Evolutionary conservation across 164 flowering plant genomes (phyloP).

Genomic region (Euptelea pleiosperma): DNA sequence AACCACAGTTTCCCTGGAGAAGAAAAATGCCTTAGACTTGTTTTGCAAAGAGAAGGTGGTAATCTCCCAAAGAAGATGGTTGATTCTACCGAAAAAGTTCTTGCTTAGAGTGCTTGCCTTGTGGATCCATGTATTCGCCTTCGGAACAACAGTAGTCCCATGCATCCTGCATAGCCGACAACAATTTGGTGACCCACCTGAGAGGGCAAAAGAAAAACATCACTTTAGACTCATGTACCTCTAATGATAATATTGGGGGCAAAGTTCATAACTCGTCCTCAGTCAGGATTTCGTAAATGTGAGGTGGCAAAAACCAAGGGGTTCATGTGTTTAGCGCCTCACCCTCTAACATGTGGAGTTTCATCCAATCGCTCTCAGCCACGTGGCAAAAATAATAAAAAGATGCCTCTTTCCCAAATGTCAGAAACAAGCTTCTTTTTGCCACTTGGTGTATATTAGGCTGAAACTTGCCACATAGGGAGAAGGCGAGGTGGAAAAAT

Average conservation of each 20-base stretch:
- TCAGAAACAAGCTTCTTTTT: too few species aligned
- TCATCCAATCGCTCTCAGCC: too few species aligned
- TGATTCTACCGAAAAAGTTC: slow-evolving; percentile 12
- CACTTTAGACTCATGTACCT: too few species aligned
- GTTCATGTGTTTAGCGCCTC: too few species aligned
- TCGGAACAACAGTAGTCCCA: slow-evolving; percentile 82
- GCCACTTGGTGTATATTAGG: too few species aligned
- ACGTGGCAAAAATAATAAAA: too few species aligned
- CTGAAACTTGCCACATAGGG: too few species aligned
- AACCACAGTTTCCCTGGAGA: background rate
- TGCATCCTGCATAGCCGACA: slow-evolving; percentile 75
- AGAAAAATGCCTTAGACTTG: background rate
- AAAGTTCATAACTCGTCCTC: background rate
- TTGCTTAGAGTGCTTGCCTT: slow-evolving; percentile 50
- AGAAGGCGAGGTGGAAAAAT: too few species aligned
- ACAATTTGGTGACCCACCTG: slow-evolving; percentile 93
- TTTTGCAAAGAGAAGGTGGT: background rate
- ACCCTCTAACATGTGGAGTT: too few species aligned
- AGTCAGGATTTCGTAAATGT: too few species aligned
- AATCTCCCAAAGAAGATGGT: slow-evolving; percentile 9
- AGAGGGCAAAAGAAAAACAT: background rate
- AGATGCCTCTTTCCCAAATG: too few species aligned
- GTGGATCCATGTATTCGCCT: slow-evolving; percentile 79
- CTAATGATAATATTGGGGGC: background rate
- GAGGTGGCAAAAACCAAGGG: too few species aligned